Conservation (phyloP, 2,329 filamentous ascomycete species). For the Ceratocystis colombiana region DNA sequence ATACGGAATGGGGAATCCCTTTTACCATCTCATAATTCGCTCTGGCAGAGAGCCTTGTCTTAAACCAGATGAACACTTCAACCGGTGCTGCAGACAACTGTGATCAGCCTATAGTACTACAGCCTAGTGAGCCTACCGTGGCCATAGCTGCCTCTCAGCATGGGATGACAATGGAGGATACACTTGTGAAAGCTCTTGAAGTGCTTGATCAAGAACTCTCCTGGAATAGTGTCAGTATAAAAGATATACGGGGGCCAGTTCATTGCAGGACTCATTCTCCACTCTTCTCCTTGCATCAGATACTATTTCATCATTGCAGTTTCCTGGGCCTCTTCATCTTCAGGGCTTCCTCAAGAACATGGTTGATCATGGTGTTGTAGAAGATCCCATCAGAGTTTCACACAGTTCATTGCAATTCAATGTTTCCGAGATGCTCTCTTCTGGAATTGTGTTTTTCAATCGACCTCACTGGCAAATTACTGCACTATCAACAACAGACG, state of each 20-base stretch:
- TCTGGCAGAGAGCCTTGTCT: too few relatives aligned
- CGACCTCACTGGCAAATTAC: background rate
- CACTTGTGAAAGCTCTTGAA: background rate
- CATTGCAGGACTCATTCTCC: background rate
- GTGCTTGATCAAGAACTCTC: background rate
- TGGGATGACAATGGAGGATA: background rate
- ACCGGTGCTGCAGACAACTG: background rate
- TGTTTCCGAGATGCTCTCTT: background rate
- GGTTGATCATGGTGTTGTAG: background rate
- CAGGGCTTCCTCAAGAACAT: background rate
- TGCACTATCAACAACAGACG: background rate
- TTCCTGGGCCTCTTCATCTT: background rate
- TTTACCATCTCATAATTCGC: too few relatives aligned
- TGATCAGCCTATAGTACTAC: background rate
- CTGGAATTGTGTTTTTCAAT: background rate
- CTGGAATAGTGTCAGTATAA: background rate
- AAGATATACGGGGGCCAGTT: background rate
- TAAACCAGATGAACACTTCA: background rate
- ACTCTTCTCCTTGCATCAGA: background rate
- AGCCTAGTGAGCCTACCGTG: background rate
- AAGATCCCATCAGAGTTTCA: background rate
- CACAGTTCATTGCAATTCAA: too few relatives aligned
- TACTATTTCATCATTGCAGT: background rate
- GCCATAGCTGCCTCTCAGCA: background rate
- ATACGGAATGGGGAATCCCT: too few relatives aligned